phyloP scores from a whole-genome alignment of 2,329 filamentous ascomycete genomes.

The Alternaria conjuncta region DNA sequence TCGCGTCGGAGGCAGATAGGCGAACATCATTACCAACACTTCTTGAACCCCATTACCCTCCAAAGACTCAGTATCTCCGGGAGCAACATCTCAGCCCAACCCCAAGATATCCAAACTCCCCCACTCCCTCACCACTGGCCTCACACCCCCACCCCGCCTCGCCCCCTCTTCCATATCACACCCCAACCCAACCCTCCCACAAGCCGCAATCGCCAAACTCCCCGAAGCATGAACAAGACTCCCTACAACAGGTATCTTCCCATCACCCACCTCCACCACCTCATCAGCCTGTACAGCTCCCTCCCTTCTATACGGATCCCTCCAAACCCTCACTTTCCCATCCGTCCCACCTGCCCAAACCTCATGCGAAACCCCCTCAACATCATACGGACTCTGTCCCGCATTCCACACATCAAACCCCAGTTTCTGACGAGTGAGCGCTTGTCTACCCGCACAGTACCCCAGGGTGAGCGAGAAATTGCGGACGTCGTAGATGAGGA shows the following conservation, averaged over 20 bases:
- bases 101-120: conserved; percentile 36
- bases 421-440: conserved; percentile 62
- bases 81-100: conserved; percentile 7
- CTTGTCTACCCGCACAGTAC: conserved; percentile 54
- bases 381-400: conserved; percentile 27
- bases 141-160: conserved; percentile 16
- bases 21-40: background rate
- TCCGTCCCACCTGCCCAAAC: conserved; percentile 67
- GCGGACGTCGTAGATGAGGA: conserved; percentile 66
- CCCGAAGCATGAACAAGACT: conserved; percentile 35
- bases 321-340: conserved; percentile 57
- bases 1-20: background rate
- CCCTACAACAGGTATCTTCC: conserved; percentile 24
- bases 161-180: background rate
- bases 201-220: conserved; percentile 29
- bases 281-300: conserved; percentile 48
- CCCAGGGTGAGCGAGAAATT: conserved; percentile 59
- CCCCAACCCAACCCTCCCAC: conserved; percentile 19
- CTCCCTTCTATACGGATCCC: conserved; percentile 36
- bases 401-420: conserved; percentile 58
- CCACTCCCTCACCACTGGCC: conserved; percentile 24
- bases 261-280: conserved; percentile 24
- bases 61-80: background rate
- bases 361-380: conserved; percentile 50
- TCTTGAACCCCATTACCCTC: background rate